Percentiles rank a stretch among this genome's conserved stretches.
Evolutionary conservation across 208 protist species (phyloP).

Genomic region (Jaenimonas drosophilae): DNA sequence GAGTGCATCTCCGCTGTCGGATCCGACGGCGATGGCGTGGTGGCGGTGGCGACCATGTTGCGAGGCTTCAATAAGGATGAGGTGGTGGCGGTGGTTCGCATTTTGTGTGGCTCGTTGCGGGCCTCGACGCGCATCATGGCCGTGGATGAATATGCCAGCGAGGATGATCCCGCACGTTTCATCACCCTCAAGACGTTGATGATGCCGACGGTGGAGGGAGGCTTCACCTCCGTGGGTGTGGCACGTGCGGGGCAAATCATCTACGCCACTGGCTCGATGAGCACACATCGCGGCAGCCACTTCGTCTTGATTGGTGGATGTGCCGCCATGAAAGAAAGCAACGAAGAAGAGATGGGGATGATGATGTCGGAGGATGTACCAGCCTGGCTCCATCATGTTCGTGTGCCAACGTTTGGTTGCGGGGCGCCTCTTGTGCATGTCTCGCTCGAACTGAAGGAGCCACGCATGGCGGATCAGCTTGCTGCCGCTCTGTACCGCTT

Average conservation of each 20-base stretch:
- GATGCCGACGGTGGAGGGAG: slow-evolving; percentile 34
- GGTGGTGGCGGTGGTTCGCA: slow-evolving; percentile 52
- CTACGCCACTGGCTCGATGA: slow-evolving; percentile 44
- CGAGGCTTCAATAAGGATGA: slow-evolving; percentile 29
- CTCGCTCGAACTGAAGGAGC: slow-evolving; percentile 96
- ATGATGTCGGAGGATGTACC: not conserved
- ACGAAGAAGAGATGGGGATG: slow-evolving; percentile 9
- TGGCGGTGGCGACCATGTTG: slow-evolving; percentile 47
- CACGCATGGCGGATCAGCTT: slow-evolving; percentile 91
- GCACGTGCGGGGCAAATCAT: slow-evolving; percentile 62
- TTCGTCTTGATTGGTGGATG: slow-evolving; percentile 40
- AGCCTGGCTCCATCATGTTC: slow-evolving; percentile 38
- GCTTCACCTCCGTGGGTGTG: slow-evolving; percentile 30
- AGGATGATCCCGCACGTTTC: slow-evolving; percentile 50
- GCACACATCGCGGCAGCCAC: slow-evolving; percentile 32
- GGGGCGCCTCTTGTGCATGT: slow-evolving; percentile 85
- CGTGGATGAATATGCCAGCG: slow-evolving; percentile 59
- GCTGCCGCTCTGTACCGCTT: slow-evolving; percentile 90
- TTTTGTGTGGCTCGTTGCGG: slow-evolving; percentile 37
- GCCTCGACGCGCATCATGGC: slow-evolving; percentile 18
- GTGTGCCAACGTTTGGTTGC: slow-evolving; percentile 16
- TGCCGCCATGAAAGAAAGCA: slow-evolving; percentile 20
- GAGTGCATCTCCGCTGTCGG: slow-evolving; percentile 1
- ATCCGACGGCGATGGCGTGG: slow-evolving; percentile 6
- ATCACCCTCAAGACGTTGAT: slow-evolving; percentile 26